Evolutionary conservation across 352 stramenopile genomes (phyloP).

Genomic region (Peronosclerospora sorghi): DNA sequence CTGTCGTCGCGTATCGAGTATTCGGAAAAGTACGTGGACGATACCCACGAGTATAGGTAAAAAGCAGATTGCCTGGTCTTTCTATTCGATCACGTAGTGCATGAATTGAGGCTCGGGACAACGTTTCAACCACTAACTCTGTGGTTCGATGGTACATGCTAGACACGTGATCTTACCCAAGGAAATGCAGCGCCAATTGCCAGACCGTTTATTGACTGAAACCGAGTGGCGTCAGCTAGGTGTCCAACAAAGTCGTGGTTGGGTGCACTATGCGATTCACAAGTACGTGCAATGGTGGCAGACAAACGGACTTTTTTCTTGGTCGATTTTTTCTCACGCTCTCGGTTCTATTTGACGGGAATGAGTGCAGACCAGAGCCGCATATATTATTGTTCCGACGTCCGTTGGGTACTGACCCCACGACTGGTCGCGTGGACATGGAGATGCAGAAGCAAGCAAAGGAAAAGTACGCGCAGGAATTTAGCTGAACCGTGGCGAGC

Average conservation of each 20-base stretch:
- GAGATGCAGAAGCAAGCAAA: conserved; percentile 91
- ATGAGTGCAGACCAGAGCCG: conserved; percentile 85
- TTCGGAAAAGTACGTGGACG: conserved; percentile 92
- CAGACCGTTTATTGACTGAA: conserved; percentile 93
- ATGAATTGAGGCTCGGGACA: background rate
- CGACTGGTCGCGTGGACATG: conserved; percentile 89
- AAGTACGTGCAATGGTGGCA: no score
- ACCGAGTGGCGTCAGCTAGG: conserved; percentile 95
- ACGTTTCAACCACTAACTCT: background rate
- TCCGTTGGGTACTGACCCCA: conserved; percentile 93
- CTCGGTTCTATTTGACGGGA: no score
- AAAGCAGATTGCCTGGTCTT: no score
- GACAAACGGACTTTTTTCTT: background rate
- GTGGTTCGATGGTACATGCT: no score
- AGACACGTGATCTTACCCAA: conserved; percentile 96
- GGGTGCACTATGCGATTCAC: conserved; percentile 99
- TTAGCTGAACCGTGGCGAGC: conserved; percentile 26
- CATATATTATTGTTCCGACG: conserved; percentile 99
- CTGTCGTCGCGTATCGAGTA: conserved; percentile 90
- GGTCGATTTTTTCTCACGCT: no score
- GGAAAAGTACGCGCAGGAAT: conserved; percentile 91
- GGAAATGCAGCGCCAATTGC: conserved; percentile 93
- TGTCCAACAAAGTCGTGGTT: conserved; percentile 96
- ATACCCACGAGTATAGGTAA: conserved; percentile 89
- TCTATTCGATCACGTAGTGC: background rate